Conservation (phyloP, 495 filamentous ascomycete genomes). For the Aspergillus avenaceus region DNA sequence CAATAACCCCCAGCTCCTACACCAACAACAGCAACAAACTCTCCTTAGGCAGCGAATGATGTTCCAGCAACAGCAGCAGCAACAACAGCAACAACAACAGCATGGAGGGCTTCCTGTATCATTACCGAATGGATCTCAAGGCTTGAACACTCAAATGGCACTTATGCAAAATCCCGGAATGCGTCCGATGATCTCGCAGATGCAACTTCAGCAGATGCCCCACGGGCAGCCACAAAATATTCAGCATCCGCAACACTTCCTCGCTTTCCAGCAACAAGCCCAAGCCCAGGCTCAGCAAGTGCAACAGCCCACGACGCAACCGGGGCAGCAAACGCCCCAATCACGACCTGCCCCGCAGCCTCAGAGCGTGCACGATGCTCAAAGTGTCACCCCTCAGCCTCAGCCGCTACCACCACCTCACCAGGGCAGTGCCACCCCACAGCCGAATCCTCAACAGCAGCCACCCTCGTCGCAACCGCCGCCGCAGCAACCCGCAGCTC, state of each 20-base stretch:
- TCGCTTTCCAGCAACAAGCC: too few relatives aligned
- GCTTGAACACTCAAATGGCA: conserved; percentile 51
- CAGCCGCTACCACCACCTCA: conserved; percentile 44
- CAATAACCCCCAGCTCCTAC: conserved; percentile 50
- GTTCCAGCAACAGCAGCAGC: conserved; percentile 38
- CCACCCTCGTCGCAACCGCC: conserved; percentile 36
- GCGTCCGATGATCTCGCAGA: conserved; percentile 36
- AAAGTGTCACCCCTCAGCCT: conserved; percentile 49
- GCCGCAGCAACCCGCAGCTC: too few relatives aligned
- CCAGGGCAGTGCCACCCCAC: conserved; percentile 45
- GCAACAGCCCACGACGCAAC: conserved; percentile 35
- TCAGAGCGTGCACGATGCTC: conserved; percentile 42
- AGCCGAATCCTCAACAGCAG: conserved; percentile 45
- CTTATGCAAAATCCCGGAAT: conserved; percentile 52
- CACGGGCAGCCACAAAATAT: conserved; percentile 50
- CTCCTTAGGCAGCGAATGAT: conserved; percentile 33
- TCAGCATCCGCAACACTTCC: conserved; percentile 47
- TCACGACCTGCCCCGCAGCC: conserved; percentile 35
- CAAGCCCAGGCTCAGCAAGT: conserved; percentile 36
- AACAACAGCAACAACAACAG: conserved; percentile 47
- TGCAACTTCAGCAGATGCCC: conserved; percentile 48
- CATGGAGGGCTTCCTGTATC: conserved; percentile 46
- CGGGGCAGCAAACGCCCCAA: conserved; percentile 34
- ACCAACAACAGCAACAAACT: conserved; percentile 25
- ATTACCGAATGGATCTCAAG: conserved; percentile 58